phyloP scores from a whole-genome alignment of 179 eudicot species.

The Silene coronaria region DNA sequence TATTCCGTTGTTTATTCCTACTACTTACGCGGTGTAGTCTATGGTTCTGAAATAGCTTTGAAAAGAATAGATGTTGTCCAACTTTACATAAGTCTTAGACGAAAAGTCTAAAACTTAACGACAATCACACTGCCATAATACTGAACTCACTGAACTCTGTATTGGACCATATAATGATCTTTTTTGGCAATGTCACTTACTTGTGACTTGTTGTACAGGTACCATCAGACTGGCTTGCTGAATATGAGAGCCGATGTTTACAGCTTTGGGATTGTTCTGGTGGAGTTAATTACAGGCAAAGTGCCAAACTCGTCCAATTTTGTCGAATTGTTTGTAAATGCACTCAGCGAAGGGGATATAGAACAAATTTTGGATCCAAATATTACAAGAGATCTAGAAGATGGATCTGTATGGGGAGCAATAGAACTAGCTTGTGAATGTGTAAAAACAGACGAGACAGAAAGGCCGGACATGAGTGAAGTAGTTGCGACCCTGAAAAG shows the following conservation, averaged over 20 bases:
- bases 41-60: too few relatives aligned
- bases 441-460: not conserved
- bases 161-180: not conserved
- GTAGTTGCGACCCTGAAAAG: not conserved
- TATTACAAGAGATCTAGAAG: not conserved
- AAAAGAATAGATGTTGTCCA: too few relatives aligned
- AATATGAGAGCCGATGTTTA: conserved; percentile 13
- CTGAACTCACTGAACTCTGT: not conserved
- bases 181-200: too few relatives aligned
- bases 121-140: too few relatives aligned
- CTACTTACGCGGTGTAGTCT: too few relatives aligned
- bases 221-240: conserved; percentile 2
- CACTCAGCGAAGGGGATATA: not conserved
- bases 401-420: conserved; percentile 2
- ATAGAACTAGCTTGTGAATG: conserved; percentile 3
- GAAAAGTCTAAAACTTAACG: too few relatives aligned
- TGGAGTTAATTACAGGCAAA: conserved; percentile 17
- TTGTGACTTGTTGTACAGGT: conserved; percentile 6
- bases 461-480: conserved; percentile 10
- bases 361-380: not conserved
- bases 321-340: not conserved
- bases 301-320: not conserved
- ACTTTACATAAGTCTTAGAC: too few relatives aligned
- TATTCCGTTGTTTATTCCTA: too few relatives aligned
- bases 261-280: conserved; percentile 19